Evolutionary conservation across 441 rosid species (phyloP).

Genomic region (Populus trichocarpa): DNA sequence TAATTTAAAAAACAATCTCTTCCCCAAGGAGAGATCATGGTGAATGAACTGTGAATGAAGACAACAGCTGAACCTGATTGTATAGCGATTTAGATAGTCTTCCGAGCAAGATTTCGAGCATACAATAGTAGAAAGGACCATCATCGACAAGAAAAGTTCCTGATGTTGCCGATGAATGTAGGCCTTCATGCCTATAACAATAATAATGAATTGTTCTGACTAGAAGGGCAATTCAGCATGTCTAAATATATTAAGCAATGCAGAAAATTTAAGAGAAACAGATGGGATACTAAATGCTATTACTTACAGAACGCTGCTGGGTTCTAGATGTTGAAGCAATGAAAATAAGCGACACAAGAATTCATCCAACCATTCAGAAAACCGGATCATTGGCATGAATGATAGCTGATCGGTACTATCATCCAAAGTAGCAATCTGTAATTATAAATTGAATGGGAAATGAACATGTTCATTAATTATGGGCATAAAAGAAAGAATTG

Average conservation of each 20-base stretch:
- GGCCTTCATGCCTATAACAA: slow-evolving; percentile 81
- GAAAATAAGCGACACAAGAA: slow-evolving; percentile 90
- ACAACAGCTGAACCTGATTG: slow-evolving; percentile 60
- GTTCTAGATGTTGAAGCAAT: slow-evolving; percentile 91
- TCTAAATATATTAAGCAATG: neutral
- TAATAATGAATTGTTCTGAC: slow-evolving; percentile 4
- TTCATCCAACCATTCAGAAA: slow-evolving; percentile 99
- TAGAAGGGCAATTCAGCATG: neutral
- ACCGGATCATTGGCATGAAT: slow-evolving; percentile 68
- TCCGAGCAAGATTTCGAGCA: slow-evolving; percentile 98
- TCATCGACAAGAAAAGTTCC: slow-evolving; percentile 99
- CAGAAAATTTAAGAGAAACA: neutral
- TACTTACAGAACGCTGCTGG: slow-evolving; percentile 91
- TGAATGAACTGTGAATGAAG: slow-evolving; percentile 4
- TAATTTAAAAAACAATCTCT: slow-evolving; percentile 11
- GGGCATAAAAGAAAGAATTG: slow-evolving; percentile 5
- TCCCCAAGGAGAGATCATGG: neutral
- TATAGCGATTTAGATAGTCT: slow-evolving; percentile 84
- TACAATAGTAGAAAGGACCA: slow-evolving; percentile 96
- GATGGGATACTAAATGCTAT: slow-evolving; percentile 1
- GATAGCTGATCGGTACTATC: slow-evolving; percentile 65
- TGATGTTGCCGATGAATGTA: slow-evolving; percentile 86
- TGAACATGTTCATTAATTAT: neutral
- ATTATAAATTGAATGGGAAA: slow-evolving; percentile 19
- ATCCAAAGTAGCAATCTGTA: slow-evolving; percentile 83